Evolutionary conservation across 106 monocot species (phyloP).

Genomic region (Dendrobium chrysotoxum): DNA sequence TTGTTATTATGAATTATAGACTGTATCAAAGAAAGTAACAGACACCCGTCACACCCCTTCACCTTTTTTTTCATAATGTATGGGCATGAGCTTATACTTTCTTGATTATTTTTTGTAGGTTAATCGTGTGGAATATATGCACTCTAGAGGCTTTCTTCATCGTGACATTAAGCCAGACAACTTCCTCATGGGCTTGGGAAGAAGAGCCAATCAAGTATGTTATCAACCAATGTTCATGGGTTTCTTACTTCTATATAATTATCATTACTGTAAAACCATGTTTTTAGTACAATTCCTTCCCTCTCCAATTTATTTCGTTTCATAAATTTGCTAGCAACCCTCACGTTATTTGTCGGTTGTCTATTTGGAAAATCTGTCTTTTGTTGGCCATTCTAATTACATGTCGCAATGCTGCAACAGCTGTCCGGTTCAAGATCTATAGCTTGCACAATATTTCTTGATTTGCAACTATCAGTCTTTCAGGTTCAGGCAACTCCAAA

Average conservation of each 20-base stretch:
- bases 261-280: too few species aligned
- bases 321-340: background rate
- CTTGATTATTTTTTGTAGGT: conserved; percentile 12
- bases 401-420: too few species aligned
- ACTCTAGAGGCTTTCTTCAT: conserved; percentile 41
- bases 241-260: too few species aligned
- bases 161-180: conserved; percentile 53
- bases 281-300: background rate
- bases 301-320: background rate
- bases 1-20: background rate
- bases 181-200: conserved; percentile 47
- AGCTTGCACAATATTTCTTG: too few species aligned
- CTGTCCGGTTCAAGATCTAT: too few species aligned
- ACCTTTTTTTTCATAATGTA: background rate
- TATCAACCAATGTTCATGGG: background rate
- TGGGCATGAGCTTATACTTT: background rate
- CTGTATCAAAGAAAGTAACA: background rate
- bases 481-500: too few species aligned
- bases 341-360: background rate
- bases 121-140: conserved; percentile 38
- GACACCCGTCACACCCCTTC: background rate
- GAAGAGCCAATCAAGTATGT: conserved; percentile 38
- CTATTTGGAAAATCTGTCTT: background rate
- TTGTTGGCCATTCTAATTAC: background rate
- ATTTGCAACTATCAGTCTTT: too few species aligned